phyloP scores from a whole-genome alignment of 192 early-diverging fungal species.

The Coemansia guatemalensis region DNA sequence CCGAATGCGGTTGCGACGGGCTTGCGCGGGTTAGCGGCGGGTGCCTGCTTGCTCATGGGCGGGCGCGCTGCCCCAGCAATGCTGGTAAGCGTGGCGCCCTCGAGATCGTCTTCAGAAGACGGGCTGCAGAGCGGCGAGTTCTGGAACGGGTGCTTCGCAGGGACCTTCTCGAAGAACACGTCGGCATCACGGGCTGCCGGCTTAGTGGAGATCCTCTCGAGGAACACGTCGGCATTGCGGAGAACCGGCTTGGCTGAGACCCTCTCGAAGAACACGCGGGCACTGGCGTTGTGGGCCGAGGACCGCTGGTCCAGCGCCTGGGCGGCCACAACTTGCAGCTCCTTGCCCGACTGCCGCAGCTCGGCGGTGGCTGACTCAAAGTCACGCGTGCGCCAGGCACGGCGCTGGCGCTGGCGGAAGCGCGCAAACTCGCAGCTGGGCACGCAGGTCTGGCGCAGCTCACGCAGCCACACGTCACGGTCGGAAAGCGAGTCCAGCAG shows the following conservation, averaged over 20 bases:
- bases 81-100: slow-evolving; percentile 42
- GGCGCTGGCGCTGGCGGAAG: slow-evolving; percentile 35
- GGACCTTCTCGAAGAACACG: neutral
- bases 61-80: neutral
- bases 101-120: slow-evolving; percentile 16
- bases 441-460: slow-evolving; percentile 28
- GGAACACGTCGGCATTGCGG: slow-evolving; percentile 13
- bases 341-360: slow-evolving; percentile 28
- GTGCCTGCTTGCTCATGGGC: neutral
- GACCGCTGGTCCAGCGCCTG: slow-evolving; percentile 23
- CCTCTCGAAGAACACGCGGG: slow-evolving; percentile 24
- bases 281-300: slow-evolving; percentile 18
- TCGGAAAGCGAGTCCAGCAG: slow-evolving; percentile 40
- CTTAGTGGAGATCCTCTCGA: slow-evolving; percentile 11
- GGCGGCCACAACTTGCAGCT: slow-evolving; percentile 28
- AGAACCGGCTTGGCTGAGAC: slow-evolving; percentile 24
- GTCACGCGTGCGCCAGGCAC: slow-evolving; percentile 22
- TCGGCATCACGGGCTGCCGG: neutral
- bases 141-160: too few relatives aligned
- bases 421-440: slow-evolving; percentile 49
- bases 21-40: slow-evolving; percentile 12
- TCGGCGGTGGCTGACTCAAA: slow-evolving; percentile 31
- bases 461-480: slow-evolving; percentile 44
- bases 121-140: too few relatives aligned
- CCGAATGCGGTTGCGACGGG: slow-evolving; percentile 44